Evolutionary conservation across 2,329 filamentous ascomycete genomes (phyloP).

Genomic region (Pyrenophora graminea): DNA sequence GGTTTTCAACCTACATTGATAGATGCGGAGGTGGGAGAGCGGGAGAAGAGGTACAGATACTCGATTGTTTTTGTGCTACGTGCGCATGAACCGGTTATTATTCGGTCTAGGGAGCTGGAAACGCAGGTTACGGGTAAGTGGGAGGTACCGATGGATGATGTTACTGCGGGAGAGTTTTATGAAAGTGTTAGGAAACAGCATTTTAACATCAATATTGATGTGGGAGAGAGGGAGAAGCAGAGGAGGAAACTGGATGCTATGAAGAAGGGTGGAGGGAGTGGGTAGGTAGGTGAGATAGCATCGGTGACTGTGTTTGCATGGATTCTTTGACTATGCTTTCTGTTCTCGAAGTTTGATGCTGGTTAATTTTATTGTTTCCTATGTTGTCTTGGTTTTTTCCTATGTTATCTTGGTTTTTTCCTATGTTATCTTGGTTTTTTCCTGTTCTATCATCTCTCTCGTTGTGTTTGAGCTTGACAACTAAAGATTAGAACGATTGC

Average conservation of each 20-base stretch:
- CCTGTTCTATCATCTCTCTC: too few relatives aligned
- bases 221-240: conserved; percentile 41
- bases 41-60: conserved; percentile 33
- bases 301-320: too few relatives aligned
- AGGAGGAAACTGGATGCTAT: conserved; percentile 10
- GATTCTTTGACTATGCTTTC: too few relatives aligned
- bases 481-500: too few relatives aligned
- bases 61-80: conserved; percentile 46
- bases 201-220: conserved; percentile 45
- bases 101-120: conserved; percentile 34
- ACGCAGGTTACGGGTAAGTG: conserved; percentile 39
- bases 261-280: background rate
- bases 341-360: too few relatives aligned
- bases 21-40: background rate
- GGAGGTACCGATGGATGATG: conserved; percentile 23
- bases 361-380: too few relatives aligned
- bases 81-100: conserved; percentile 33
- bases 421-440: too few relatives aligned
- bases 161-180: conserved; percentile 41
- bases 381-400: too few relatives aligned
- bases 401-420: too few relatives aligned
- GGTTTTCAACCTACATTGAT: too few relatives aligned
- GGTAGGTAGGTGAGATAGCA: background rate
- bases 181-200: conserved; percentile 35
- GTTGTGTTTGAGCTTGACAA: too few relatives aligned